phyloP scores from a whole-genome alignment of 148 eudicot genomes.

The Amaranthus cruentus region DNA sequence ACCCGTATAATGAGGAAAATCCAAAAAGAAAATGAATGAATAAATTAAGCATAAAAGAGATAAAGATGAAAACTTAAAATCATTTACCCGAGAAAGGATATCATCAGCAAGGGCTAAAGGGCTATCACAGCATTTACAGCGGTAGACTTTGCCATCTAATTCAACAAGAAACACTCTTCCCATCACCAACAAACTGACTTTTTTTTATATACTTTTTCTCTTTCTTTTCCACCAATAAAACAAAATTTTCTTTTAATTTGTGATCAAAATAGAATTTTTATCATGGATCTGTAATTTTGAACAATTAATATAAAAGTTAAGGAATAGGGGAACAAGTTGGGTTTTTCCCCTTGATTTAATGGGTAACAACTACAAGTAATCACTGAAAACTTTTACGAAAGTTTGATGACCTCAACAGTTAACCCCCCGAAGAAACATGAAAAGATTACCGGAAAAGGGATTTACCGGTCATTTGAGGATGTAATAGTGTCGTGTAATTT shows the following conservation, averaged over 20 bases:
- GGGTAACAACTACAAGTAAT: too few relatives aligned
- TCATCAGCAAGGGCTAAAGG: slow-evolving; percentile 42
- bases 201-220: background rate
- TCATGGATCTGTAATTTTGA: background rate
- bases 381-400: too few relatives aligned
- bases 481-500: too few relatives aligned
- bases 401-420: too few relatives aligned
- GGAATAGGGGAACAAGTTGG: too few relatives aligned
- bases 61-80: background rate
- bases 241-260: background rate
- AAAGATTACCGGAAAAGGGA: too few relatives aligned
- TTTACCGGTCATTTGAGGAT: too few relatives aligned
- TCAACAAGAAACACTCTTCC: slow-evolving; percentile 49
- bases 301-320: too few relatives aligned
- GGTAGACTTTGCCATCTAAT: slow-evolving; percentile 41
- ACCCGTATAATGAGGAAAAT: background rate
- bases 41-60: background rate
- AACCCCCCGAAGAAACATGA: too few relatives aligned
- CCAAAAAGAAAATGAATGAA: background rate
- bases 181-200: slow-evolving; percentile 24
- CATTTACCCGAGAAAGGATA: slow-evolving; percentile 36
- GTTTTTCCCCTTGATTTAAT: too few relatives aligned
- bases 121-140: slow-evolving; percentile 41
- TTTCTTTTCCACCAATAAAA: background rate
- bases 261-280: background rate